A percentile compares a stretch with the other conserved stretches of the same genome.
These are phyloP conservation scores for Marsdenia floribunda DNA, from an alignment of 257 asterid genomes.

Conservation along the genomic window DNA sequence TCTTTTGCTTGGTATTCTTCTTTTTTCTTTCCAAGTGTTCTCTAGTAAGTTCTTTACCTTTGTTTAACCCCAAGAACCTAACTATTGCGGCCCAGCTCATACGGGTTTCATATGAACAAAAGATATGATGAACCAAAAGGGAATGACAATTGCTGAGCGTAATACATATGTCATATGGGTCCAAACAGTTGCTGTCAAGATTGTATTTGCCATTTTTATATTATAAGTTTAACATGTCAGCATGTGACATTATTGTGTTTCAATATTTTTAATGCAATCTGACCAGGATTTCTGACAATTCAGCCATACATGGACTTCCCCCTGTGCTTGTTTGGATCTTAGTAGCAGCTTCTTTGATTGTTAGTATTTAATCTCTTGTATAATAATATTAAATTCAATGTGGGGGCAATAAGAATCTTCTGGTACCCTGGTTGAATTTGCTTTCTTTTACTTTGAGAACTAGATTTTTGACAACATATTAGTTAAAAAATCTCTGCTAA, in stretches of 20 bases:
- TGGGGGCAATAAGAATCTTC: constrained; percentile 9
- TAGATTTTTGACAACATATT: not conserved
- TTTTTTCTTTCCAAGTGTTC: constrained; percentile 16
- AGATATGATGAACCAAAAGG: constrained; percentile 9
- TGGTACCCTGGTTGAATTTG: constrained; percentile 1
- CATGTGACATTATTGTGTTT: constrained; percentile 31
- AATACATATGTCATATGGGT: constrained; percentile 11
- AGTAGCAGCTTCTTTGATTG: constrained; percentile 21
- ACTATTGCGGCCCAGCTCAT: constrained; percentile 45
- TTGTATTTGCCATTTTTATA: constrained; percentile 27
- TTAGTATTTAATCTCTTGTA: not conserved
- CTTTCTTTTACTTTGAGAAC: constrained; percentile 1
- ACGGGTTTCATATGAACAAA: constrained; percentile 25
- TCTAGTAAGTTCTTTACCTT: constrained; percentile 11
- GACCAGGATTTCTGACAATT: constrained; percentile 19
- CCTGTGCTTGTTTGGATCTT: constrained; percentile 26
- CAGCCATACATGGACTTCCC: constrained; percentile 22
- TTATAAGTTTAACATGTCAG: constrained; percentile 31
- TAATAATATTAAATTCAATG: constrained; percentile 13
- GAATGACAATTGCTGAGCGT: constrained; percentile 20
- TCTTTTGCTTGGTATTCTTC: constrained; percentile 8
- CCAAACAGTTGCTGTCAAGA: constrained; percentile 19
- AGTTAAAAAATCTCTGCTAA: not conserved
- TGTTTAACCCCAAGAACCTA: constrained; percentile 14
- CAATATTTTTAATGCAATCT: constrained; percentile 13